Evolutionary conservation across 768 basidiomycete genomes (phyloP), one percentile per base, ranked within the genome.

Genomic region (Botryobasidium botryosum): DNA sequence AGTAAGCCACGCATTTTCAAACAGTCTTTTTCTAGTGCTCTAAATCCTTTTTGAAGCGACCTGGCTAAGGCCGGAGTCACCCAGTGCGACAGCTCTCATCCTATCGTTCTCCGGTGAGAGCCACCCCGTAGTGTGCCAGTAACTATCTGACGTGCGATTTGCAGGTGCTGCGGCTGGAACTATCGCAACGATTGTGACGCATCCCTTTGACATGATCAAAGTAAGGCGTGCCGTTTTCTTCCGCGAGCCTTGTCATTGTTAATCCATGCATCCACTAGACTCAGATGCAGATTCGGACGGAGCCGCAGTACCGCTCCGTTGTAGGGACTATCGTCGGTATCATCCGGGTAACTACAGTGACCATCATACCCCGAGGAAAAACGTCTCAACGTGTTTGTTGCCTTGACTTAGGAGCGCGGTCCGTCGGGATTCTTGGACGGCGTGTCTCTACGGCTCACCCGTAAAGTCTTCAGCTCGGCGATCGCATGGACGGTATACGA

Each of bases 191-290:
- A 61, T 88, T 44, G 68, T 68, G 2, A 96, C 91, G 2, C 86
- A 90, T 53, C 91, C 91, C 2, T 92, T 92, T 52, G 90, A 96
- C 57, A 86, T 90, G 35, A 70, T 94, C 51, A 96, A 96, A 70
- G 87, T 84, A 50, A 20, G 56, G 35, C 3, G 26, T 27, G 36
- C 18, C n/a, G n/a, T n/a, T n/a, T n/a, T n/a, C n/a, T n/a, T n/a
- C n/a, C n/a, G n/a, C n/a, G n/a, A n/a, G n/a, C n/a, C n/a, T n/a
- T n/a, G n/a, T n/a, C n/a, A n/a, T n/a, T n/a, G n/a, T n/a, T n/a
- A n/a, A n/a, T n/a, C n/a, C n/a, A n/a, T n/a, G n/a, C n/a, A n/a
- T n/a, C n/a, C n/a, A n/a, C n/a, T n/a, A n/a, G n/a, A n/a, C n/a
- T n/a, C n/a, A 86, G 56, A 77, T 96, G 58, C 90, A 96, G 65